Conservation (phyloP, 441 rosid species). For the Pelargonium citronellum region DNA sequence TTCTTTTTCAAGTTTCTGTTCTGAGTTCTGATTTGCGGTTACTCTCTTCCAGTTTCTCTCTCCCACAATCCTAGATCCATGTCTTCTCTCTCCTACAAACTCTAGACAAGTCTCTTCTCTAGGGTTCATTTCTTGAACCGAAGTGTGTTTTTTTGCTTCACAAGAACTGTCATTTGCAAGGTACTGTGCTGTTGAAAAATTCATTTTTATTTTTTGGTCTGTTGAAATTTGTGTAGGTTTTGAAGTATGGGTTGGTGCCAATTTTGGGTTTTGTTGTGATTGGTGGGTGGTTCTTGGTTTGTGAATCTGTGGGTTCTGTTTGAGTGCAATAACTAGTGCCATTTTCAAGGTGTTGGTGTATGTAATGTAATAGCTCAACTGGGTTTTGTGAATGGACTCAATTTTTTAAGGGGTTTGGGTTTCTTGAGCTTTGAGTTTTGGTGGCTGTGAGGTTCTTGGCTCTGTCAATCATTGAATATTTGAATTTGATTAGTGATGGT, state of each 20-base stretch:
- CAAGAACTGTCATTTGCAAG: not conserved
- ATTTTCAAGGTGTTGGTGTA: not conserved
- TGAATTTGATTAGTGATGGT: not conserved
- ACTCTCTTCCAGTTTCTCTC: not conserved
- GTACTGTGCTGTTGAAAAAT: not conserved
- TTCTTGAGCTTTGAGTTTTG: not conserved
- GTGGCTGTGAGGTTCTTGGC: not conserved
- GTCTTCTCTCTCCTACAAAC: not conserved
- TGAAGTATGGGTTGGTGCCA: not conserved
- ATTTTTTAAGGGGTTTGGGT: no score
- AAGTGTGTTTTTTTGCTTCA: not conserved
- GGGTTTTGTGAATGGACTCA: not conserved
- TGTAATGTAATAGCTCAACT: no score
- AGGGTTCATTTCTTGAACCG: not conserved
- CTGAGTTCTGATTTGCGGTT: no score
- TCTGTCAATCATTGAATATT: not conserved
- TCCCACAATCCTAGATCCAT: conserved; percentile 3
- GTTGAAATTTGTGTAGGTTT: not conserved
- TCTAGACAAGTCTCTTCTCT: not conserved
- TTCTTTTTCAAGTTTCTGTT: no score
- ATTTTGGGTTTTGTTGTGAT: not conserved
- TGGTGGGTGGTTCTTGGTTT: not conserved
- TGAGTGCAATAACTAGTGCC: not conserved
- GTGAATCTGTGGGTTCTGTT: not conserved
- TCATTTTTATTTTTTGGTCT: not conserved